phyloP scores from a whole-genome alignment of 129 eudicot genomes.

The Silybum marianum region DNA sequence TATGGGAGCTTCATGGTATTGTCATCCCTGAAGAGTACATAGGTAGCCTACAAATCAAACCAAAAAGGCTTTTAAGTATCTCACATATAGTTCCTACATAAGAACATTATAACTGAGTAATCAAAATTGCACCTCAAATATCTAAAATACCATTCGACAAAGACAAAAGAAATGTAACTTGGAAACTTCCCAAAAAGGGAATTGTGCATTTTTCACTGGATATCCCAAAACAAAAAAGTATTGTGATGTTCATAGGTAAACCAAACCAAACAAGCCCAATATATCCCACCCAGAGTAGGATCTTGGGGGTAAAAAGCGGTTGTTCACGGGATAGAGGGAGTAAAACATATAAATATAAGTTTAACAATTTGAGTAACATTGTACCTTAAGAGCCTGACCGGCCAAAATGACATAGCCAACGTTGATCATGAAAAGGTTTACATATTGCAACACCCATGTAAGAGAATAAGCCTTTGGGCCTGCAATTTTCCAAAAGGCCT shows the following conservation, averaged over 20 bases:
- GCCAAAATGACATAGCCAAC: slow-evolving; percentile 86
- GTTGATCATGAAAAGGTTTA: slow-evolving; percentile 88
- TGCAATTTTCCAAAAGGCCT: slow-evolving; percentile 38
- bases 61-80: background rate
- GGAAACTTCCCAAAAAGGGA: background rate
- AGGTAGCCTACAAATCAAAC: slow-evolving; percentile 64
- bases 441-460: slow-evolving; percentile 84
- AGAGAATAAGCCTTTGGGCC: slow-evolving; percentile 78
- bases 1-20: slow-evolving; percentile 74
- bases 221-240: background rate
- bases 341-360: background rate
- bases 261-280: background rate
- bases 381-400: slow-evolving; percentile 89
- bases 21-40: slow-evolving; percentile 68
- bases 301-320: background rate
- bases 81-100: background rate
- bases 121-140: background rate
- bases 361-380: background rate
- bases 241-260: background rate
- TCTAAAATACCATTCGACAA: background rate
- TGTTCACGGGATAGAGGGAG: background rate
- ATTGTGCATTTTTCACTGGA: background rate
- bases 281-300: background rate
- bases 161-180: background rate
- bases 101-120: background rate